Evolutionary conservation across 1,284 basidiomycete species (phyloP), one percentile per base, ranked within the genome.

Genomic region (Porodaedalea pini): DNA sequence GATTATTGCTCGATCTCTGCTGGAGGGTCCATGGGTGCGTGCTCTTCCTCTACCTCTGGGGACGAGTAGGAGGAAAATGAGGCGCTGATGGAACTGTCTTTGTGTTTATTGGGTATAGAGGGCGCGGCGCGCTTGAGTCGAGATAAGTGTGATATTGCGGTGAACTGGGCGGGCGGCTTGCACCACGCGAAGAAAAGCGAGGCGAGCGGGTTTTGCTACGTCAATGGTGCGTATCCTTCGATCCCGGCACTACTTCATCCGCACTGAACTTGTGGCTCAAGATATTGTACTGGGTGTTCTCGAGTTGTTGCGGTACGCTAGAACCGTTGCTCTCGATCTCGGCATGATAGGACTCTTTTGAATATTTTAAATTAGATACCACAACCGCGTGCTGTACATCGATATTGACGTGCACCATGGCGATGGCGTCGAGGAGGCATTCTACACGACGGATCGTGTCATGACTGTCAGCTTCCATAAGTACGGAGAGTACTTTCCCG

Each of bases 391-490:
- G 4, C 78, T 99, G 27, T 99, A 99, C 73, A 94, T 99, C 66
- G 97, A 99, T 69, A 97, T 99, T 61, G 97, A 99, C 68, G 93
- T 98, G 0, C 97, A 99, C 71, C 97, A 99, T 65, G 97, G 97
- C 15, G 97, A 99, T 71, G 97, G 97, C 43, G 97, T 99, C 6
- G 97, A 99, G 70, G 97, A 99, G 72, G 97, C 97, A 0, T 99
- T 99, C 71, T 99, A 98, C 71, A 97, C 95, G 0, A 99, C 97
- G 13, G 96, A 99, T 69, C 80, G 97, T 45, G 97, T 99, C 51
- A 99, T 99, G 97, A 98, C 96, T 0, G 88, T 88, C 69, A 94
- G 91, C 65, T 98, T 99, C 74, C 97, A 99, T 74, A 99, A 99
- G 73, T 99, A 98, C 66, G 97, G 97, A 48, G 97, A 99, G 71